Evolutionary conservation across 768 basidiomycete genomes (phyloP).

Genomic region (Termitomyces sp.): DNA sequence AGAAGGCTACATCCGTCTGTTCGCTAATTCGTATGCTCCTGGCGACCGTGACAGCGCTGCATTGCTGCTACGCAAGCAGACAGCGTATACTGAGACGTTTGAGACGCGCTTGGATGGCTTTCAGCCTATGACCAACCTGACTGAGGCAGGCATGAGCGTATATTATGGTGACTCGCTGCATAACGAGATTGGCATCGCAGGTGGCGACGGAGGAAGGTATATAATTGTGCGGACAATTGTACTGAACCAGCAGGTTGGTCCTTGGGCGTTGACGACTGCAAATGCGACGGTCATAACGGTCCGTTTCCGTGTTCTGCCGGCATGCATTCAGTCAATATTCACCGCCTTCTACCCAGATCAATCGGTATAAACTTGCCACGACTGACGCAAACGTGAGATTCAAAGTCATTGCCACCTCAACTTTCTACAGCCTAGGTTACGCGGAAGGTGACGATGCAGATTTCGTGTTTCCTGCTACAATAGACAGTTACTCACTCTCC

Average conservation of each 20-base stretch:
- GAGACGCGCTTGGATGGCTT: conserved; percentile 28
- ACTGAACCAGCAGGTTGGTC: conserved; percentile 27
- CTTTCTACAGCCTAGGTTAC: conserved; percentile 26
- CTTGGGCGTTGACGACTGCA: conserved; percentile 24
- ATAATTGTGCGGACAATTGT: conserved; percentile 25
- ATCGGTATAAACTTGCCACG: conserved; percentile 8
- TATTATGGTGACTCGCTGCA: conserved; percentile 32
- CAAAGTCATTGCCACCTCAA: conserved; percentile 22
- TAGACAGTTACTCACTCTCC: conserved; percentile 27
- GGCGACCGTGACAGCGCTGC: conserved; percentile 18
- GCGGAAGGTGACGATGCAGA: conserved; percentile 22
- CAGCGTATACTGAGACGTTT: conserved; percentile 30
- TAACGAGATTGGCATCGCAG: conserved; percentile 29
- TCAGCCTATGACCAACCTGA: conserved; percentile 20
- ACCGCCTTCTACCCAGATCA: conserved; percentile 7
- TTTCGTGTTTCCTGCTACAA: conserved; percentile 20
- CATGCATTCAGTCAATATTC: neutral
- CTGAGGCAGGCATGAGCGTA: conserved; percentile 29
- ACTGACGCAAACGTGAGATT: conserved; percentile 21
- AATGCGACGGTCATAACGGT: conserved; percentile 25
- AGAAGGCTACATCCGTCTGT: conserved; percentile 24
- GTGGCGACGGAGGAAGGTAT: conserved; percentile 14
- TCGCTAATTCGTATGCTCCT: conserved; percentile 25
- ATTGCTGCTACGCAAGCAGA: conserved; percentile 30
- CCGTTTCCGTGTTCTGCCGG: neutral